Evolutionary conservation across 768 basidiomycete genomes (phyloP), one percentile per base, ranked within the genome.

Genomic region (Lenzites betulinus): DNA sequence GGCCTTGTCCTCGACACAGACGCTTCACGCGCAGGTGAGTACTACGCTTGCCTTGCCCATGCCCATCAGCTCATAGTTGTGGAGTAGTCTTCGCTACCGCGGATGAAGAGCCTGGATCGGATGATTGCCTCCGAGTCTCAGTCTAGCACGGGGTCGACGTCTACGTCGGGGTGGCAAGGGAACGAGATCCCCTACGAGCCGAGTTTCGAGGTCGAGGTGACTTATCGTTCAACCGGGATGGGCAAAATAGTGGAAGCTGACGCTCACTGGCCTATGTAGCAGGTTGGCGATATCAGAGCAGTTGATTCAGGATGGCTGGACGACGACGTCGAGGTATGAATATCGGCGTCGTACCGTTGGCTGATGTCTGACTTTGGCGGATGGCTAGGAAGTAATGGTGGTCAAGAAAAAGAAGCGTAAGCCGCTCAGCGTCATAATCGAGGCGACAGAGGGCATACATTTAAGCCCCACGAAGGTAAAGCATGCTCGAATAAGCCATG

Each of bases 241-340:
- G n/a, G 6, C 13, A 8, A 4, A 18, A 22, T 2, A 3, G 7
- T n/a, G 2, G 6, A 13, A 25, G 23, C 7, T 54, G 41, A 60
- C 38, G 18, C 16, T 44, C 50, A 51, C 8, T 8, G 8, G 54
- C 20, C 57, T 28, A 25, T 28, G 18, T 20, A 83, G 81, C 76
- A 73, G 47, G 72, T 77, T 28, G 78, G 77, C 13, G 69, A 81
- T 58, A 69, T 80, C 23, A 73, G 74, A 48, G 77, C 77, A 15
- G 65, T 81, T 15, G 73, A 74, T 58, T 74, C 81, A 6, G 76
- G 75, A n/a, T 81, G 80, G 78, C 71, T 76, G 30, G 76, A 81
- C 46, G 77, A 81, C 51, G 81, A 81, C 8, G 74, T 82, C 20
- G 81, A 83, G 66, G 83, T 82, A 52, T 7, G 74, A 65, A 51